A percentile compares a stretch with the other conserved stretches of the same genome.
Evolutionary conservation across 768 basidiomycete genomes (phyloP).

Genomic region (Crucibulum laeve): DNA sequence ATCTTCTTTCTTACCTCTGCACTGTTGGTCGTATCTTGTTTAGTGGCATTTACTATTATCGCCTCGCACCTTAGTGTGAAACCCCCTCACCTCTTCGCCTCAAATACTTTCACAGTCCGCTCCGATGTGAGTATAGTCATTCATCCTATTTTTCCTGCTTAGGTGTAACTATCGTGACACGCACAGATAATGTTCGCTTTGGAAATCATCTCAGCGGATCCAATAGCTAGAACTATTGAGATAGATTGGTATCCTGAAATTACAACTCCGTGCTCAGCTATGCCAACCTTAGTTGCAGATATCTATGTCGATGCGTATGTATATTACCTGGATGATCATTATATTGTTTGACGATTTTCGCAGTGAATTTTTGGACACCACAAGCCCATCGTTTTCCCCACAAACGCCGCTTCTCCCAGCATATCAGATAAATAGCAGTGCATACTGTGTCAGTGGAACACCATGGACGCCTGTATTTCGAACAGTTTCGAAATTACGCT

Average conservation of each 20-base stretch:
- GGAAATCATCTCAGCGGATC: background rate
- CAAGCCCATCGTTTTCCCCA: background rate
- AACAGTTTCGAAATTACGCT: background rate
- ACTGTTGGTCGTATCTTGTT: background rate
- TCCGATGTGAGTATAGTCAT: background rate
- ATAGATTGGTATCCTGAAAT: background rate
- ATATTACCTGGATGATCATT: background rate
- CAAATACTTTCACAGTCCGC: background rate
- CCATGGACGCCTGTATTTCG: background rate
- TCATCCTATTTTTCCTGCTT: background rate
- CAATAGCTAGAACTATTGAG: background rate
- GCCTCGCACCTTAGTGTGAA: background rate
- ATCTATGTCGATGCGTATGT: background rate
- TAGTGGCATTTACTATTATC: background rate
- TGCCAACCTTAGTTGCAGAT: background rate
- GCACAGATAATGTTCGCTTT: background rate
- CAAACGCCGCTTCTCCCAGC: background rate
- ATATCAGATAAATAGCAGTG: background rate
- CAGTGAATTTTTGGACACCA: background rate
- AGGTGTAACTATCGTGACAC: background rate
- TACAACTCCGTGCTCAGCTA: too few relatives aligned
- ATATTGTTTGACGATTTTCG: background rate
- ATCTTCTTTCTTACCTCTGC: too few relatives aligned
- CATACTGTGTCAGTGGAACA: background rate
- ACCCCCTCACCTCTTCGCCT: background rate